Percentiles rank a stretch among this genome's conserved stretches.
phyloP scores from a whole-genome alignment of 495 filamentous ascomycete genomes.

The Tuber borchii region DNA sequence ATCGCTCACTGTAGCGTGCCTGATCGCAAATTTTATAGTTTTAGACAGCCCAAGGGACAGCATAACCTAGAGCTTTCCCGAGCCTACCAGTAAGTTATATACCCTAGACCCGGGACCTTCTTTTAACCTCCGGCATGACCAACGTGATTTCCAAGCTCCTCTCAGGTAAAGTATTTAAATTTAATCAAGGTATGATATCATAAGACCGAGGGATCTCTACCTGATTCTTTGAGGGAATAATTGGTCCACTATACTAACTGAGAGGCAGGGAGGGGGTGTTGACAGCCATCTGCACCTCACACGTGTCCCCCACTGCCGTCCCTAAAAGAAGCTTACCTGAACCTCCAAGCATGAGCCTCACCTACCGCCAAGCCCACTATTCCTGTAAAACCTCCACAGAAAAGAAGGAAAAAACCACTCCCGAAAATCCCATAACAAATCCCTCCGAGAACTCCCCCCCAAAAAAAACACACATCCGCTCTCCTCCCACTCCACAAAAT shows the following conservation, averaged over 20 bases:
- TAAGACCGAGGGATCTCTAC: neutral
- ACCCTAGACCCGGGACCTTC: neutral
- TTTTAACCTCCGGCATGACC: neutral
- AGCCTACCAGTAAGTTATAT: neutral
- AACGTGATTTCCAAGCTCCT: neutral
- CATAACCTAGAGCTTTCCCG: neutral
- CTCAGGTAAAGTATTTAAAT: neutral
- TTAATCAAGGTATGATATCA: too few species aligned
- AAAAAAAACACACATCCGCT: neutral
- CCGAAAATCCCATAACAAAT: neutral
- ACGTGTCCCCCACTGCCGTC: neutral
- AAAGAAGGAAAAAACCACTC: neutral
- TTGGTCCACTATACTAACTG: neutral
- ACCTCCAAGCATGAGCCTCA: neutral
- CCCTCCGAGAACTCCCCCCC: too few species aligned
- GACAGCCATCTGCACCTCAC: neutral
- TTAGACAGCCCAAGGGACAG: too few species aligned
- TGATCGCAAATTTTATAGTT: too few species aligned
- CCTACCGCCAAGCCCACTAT: neutral
- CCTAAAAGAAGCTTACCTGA: neutral
- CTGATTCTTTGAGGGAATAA: neutral
- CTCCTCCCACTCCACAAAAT: neutral
- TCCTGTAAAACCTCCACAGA: too few species aligned
- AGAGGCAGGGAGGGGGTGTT: neutral
- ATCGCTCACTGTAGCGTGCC: too few species aligned